Conservation (phyloP, 768 basidiomycete genomes). For the Pleurotus cornucopiae region DNA sequence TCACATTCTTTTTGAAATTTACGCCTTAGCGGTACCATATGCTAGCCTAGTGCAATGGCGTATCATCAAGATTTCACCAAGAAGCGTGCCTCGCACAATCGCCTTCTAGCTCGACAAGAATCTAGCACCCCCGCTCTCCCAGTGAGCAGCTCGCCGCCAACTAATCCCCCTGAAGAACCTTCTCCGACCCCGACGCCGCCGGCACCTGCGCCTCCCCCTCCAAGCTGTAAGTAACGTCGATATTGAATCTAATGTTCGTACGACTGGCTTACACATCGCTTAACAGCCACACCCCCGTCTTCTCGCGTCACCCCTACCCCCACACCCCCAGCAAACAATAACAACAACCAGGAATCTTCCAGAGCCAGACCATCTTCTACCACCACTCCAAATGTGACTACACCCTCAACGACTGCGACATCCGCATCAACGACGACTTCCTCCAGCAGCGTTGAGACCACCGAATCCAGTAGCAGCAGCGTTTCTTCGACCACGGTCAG, state of each 20-base stretch:
- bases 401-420: background rate
- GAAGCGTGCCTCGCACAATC: slow-evolving; percentile 3
- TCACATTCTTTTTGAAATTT: slow-evolving; percentile 2
- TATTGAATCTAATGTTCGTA: background rate
- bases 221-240: background rate
- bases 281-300: slow-evolving; percentile 1
- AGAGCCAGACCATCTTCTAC: background rate
- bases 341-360: background rate
- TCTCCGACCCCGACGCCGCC: background rate
- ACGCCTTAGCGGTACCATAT: background rate
- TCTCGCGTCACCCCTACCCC: background rate
- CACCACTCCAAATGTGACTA: background rate
- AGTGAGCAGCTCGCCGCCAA: background rate
- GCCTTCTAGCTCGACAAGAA: slow-evolving; percentile 2
- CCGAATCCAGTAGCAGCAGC: background rate
- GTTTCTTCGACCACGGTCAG: background rate
- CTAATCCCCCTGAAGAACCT: background rate
- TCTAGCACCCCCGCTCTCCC: background rate
- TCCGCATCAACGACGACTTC: background rate
- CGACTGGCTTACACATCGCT: too few species aligned
- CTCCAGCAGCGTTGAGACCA: background rate
- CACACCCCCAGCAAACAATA: background rate
- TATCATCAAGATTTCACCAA: slow-evolving; percentile 3
- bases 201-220: background rate
- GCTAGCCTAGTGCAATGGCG: slow-evolving; percentile 3